phyloP scores from a whole-genome alignment of 192 early-diverging fungal genomes.

The Rhizophagus sp. region DNA sequence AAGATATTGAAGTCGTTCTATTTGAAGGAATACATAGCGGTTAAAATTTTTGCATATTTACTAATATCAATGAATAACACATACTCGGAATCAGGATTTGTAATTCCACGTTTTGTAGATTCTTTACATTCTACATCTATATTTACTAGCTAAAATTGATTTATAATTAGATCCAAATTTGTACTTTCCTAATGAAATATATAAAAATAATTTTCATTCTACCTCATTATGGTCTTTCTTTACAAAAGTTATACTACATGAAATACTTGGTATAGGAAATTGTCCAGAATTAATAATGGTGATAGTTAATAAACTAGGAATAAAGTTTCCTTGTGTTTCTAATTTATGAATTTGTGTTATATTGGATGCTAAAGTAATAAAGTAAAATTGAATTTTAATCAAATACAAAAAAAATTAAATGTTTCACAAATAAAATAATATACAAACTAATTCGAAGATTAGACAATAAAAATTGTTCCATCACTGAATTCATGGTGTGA shows the following conservation, averaged over 20 bases:
- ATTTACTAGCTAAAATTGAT: not conserved
- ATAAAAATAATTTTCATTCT: not conserved
- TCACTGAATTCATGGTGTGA: conserved; percentile 43
- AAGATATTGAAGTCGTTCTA: conserved; percentile 6
- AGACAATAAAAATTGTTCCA: conserved; percentile 39
- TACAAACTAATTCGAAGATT: conserved; percentile 42
- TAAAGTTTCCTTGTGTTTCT: not conserved
- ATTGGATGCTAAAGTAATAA: not conserved
- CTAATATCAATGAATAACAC: not conserved
- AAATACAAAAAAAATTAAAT: not conserved
- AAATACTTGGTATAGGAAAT: not conserved
- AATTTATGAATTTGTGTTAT: not conserved
- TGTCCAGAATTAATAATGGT: conserved; percentile 2
- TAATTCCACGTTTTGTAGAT: not conserved
- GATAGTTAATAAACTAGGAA: conserved; percentile 8
- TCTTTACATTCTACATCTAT: not conserved
- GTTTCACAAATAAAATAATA: not conserved
- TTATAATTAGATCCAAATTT: not conserved
- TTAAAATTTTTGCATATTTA: not conserved
- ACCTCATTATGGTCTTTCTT: not conserved
- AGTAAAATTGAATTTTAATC: not conserved
- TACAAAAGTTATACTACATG: conserved; percentile 5
- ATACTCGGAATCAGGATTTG: not conserved
- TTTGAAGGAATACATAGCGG: not conserved
- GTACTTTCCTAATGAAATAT: not conserved